phyloP scores from a whole-genome alignment of 2,329 filamentous ascomycete species.

The Verruconis gallopava region DNA sequence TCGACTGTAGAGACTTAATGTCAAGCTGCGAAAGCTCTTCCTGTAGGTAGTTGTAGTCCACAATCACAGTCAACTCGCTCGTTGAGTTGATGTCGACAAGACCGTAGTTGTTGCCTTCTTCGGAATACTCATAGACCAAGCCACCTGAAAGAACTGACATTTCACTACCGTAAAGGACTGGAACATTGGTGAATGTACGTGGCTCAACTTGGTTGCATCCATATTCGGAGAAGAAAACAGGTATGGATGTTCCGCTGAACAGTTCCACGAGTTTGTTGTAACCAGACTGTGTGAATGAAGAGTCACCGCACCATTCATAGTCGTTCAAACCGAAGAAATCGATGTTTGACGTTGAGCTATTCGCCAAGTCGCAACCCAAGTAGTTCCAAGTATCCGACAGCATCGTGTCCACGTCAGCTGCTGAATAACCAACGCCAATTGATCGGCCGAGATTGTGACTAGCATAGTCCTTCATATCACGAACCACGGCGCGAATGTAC shows the following conservation, averaged over 20 bases:
- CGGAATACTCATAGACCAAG: constrained; percentile 87
- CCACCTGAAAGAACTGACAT: constrained; percentile 94
- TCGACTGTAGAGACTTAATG: constrained; percentile 50
- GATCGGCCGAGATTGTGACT: constrained; percentile 52
- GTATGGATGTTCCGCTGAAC: constrained; percentile 74
- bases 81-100: constrained; percentile 52
- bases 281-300: constrained; percentile 55
- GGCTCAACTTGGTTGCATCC: constrained; percentile 70
- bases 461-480: constrained; percentile 72
- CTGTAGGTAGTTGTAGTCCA: constrained; percentile 53
- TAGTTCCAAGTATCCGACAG: constrained; percentile 75
- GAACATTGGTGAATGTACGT: constrained; percentile 70
- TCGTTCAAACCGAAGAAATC: constrained; percentile 88
- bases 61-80: constrained; percentile 27
- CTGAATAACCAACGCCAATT: constrained; percentile 70
- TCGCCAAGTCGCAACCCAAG: constrained; percentile 87
- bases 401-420: constrained; percentile 74
- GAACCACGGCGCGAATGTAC: constrained; percentile 58
- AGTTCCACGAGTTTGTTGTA: constrained; percentile 83
- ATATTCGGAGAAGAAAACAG: constrained; percentile 88
- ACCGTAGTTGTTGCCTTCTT: constrained; percentile 67
- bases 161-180: constrained; percentile 64
- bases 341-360: constrained; percentile 65
- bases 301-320: constrained; percentile 72
- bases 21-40: constrained; percentile 63